Percentiles rank a stretch among this genome's conserved stretches.
phyloP scores from a whole-genome alignment of 1,139 yeast genomes.

The Yamadazyma jaroonii region DNA sequence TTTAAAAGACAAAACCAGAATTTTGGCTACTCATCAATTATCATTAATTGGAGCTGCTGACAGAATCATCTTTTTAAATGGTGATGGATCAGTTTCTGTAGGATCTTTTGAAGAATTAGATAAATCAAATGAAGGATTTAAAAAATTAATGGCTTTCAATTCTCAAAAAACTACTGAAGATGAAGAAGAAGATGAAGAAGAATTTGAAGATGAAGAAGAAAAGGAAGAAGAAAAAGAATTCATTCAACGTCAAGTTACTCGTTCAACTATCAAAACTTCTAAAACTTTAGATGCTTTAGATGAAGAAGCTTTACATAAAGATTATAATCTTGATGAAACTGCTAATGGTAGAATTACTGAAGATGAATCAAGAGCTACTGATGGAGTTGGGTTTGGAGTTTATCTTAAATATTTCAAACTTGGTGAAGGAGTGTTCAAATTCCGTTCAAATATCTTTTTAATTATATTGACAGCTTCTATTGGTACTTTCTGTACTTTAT shows the following conservation, averaged over 20 bases:
- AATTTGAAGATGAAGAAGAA: constrained; percentile 7
- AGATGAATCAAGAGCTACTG: constrained; percentile 39
- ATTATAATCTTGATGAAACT: constrained; percentile 6
- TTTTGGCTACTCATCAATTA: constrained; percentile 49
- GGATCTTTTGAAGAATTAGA: constrained; percentile 40
- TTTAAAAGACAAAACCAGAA: constrained; percentile 34
- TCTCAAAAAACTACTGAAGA: constrained; percentile 20
- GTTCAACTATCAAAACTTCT: constrained; percentile 22
- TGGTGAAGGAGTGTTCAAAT: constrained; percentile 52
- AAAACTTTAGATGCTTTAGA: constrained; percentile 11
- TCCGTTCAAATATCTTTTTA: constrained; percentile 17
- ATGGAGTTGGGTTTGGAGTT: constrained; percentile 27
- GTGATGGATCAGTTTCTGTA: constrained; percentile 24
- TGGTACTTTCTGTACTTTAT: constrained; percentile 57
- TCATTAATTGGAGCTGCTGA: constrained; percentile 43
- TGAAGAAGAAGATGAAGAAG: constrained; percentile 21
- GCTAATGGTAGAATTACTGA: constrained; percentile 30
- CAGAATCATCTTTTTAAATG: constrained; percentile 36
- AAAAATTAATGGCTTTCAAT: constrained; percentile 17
- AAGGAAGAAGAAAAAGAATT: constrained; percentile 15
- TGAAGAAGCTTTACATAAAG: constrained; percentile 11
- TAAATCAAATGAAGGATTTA: constrained; percentile 18
- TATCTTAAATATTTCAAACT: constrained; percentile 46
- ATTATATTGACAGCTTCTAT: constrained; percentile 29
- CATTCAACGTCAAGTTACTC: constrained; percentile 19